A percentile compares a stretch with the other conserved stretches of the same genome.
phyloP scores from a whole-genome alignment of 768 basidiomycete species.

The Chalciporus chontae region DNA sequence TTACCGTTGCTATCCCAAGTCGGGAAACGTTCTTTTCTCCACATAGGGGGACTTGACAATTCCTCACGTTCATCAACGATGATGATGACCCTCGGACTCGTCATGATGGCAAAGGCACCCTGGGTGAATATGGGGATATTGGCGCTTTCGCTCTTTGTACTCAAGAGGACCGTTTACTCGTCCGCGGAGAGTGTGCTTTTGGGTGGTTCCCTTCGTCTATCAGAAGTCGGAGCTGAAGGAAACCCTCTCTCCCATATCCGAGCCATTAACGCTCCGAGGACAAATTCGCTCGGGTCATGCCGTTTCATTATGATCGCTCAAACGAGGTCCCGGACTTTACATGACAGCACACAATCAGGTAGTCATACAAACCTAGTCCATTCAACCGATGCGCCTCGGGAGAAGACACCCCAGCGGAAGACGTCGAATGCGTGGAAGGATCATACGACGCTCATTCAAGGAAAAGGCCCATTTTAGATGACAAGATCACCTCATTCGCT shows the following conservation, averaged over 20 bases:
- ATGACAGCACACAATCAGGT: background rate
- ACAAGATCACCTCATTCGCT: background rate
- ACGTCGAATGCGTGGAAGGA: background rate
- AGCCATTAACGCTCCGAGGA: slow-evolving; percentile 8
- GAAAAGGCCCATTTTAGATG: background rate
- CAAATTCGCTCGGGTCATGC: slow-evolving; percentile 3
- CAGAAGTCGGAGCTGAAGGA: slow-evolving; percentile 13
- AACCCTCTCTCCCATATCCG: background rate
- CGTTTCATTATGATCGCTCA: slow-evolving; percentile 5
- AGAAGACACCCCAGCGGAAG: background rate
- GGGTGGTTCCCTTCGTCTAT: slow-evolving; percentile 14
- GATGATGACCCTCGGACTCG: slow-evolving; percentile 9
- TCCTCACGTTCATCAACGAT: slow-evolving; percentile 22
- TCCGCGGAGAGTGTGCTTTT: slow-evolving; percentile 19
- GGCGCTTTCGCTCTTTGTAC: background rate
- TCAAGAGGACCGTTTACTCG: background rate
- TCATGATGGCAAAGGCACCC: slow-evolving; percentile 7
- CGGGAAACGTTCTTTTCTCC: slow-evolving; percentile 10
- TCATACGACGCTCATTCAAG: background rate
- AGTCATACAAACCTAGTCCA: background rate
- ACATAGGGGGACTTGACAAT: slow-evolving; percentile 12
- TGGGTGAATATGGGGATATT: slow-evolving; percentile 4
- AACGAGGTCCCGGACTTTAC: background rate
- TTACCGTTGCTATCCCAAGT: slow-evolving; percentile 21
- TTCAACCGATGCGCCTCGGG: background rate